Evolutionary conservation across 1,139 yeast species (phyloP).

Genomic region (Geotrichum aggregatum): DNA sequence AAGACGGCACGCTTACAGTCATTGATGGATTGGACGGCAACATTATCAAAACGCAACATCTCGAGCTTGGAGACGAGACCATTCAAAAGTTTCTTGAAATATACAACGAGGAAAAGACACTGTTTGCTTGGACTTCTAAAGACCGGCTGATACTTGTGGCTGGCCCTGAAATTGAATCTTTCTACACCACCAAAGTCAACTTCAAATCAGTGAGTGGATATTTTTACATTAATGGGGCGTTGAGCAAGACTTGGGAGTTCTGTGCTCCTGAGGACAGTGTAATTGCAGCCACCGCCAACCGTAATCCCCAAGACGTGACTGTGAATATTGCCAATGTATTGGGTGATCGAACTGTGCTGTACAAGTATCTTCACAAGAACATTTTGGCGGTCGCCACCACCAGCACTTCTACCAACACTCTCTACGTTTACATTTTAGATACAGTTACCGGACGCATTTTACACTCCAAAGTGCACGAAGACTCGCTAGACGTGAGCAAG

Average conservation of each 20-base stretch:
- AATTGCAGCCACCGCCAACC: constrained; percentile 41
- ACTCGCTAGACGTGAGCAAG: constrained; percentile 39
- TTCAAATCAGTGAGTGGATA: constrained; percentile 27
- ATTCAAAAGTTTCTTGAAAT: constrained; percentile 16
- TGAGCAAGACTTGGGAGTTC: constrained; percentile 29
- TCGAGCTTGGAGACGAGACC: constrained; percentile 18
- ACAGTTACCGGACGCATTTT: constrained; percentile 64
- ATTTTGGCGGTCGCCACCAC: constrained; percentile 49
- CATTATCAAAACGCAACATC: constrained; percentile 2
- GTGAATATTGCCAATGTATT: constrained; percentile 69
- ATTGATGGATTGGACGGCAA: constrained; percentile 30
- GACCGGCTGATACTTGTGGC: constrained; percentile 8
- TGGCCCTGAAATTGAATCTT: constrained; percentile 23
- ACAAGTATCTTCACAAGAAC: constrained; percentile 80
- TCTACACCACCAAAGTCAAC: constrained; percentile 23
- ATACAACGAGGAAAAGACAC: not conserved
- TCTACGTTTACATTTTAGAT: constrained; percentile 55
- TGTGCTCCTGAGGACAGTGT: constrained; percentile 34
- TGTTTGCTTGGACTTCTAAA: constrained; percentile 25
- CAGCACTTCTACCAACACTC: constrained; percentile 29
- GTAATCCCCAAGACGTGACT: constrained; percentile 46
- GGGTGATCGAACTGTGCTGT: constrained; percentile 69
- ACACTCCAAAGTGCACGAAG: constrained; percentile 44
- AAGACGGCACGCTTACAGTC: constrained; percentile 23
- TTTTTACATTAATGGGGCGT: constrained; percentile 22